Evolutionary conservation across 306 rosid species (phyloP), one percentile per base, ranked within the genome.

Genomic region (Benincasa hispida): DNA sequence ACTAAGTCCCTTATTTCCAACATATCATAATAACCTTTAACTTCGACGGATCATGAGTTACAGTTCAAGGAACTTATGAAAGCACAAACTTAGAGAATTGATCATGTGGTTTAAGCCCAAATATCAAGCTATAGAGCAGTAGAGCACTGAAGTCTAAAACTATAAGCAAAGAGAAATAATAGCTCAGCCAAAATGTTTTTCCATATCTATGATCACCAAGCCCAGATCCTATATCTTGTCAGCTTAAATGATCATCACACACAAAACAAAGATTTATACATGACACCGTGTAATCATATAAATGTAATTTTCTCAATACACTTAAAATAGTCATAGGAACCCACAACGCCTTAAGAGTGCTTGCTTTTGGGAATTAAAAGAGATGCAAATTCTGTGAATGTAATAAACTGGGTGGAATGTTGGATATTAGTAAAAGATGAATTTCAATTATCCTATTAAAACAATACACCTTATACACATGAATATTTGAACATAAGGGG

Each of bases 401-500:
- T 67, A 41, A 37, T 4, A 22, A 67, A n/a, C 14, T 67, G 24
- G 19, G 47, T 41, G 54, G 54, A 41, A 67, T 5, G 12, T 41
- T 6, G 19, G 32, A 50, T n/a, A 67, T 21, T 37, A 41, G 34
- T 30, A 37, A n/a, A 66, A 42, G 32, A 39, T 12, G 55, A 21
- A n/a, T n/a, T 37, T 66, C 18, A 21, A 37, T 22, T 21, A 22
- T 5, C n/a, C 19, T 39, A 39, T 67, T 34, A 35, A 59, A 34
- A 39, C 50, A 66, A 67, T 67, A 39, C 35, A 68, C 21, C 8
- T 12, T 42, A 68, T 22, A 42, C 35, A 42, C 34, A 12, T 27
- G 8, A 24, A 37, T 60, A 69, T 54, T 70, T 72, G 24, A 61
- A 48, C 55, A 60, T 72, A 77, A 53, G 55, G 76, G 82, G 83